phyloP scores from a whole-genome alignment of 768 basidiomycete genomes.

The Termitomyces bulborhizus region DNA sequence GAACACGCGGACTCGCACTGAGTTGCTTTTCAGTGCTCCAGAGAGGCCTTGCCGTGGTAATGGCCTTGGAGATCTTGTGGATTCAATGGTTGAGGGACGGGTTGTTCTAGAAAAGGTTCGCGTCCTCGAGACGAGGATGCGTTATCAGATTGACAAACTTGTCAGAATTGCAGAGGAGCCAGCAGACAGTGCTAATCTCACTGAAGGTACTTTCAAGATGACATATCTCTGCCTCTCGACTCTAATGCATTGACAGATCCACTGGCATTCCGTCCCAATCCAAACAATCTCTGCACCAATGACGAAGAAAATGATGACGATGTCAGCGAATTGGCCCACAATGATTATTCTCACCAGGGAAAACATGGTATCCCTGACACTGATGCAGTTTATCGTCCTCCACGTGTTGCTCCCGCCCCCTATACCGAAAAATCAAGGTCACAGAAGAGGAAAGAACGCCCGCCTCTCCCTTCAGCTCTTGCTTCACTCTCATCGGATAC shows the following conservation, averaged over 20 bases:
- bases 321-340: slow-evolving; percentile 4
- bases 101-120: slow-evolving; percentile 87
- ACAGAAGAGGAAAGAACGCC: slow-evolving; percentile 42
- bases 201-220: slow-evolving; percentile 45
- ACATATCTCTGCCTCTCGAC: neutral
- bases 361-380: neutral
- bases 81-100: slow-evolving; percentile 72
- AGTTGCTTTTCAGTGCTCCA: slow-evolving; percentile 42
- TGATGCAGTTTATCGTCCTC: slow-evolving; percentile 73
- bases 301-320: slow-evolving; percentile 19
- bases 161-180: slow-evolving; percentile 68
- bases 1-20: slow-evolving; percentile 39
- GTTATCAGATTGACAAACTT: slow-evolving; percentile 95
- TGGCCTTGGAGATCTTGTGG: slow-evolving; percentile 69
- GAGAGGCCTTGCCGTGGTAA: slow-evolving; percentile 51
- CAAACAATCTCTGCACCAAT: slow-evolving; percentile 56
- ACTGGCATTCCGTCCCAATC: slow-evolving; percentile 88
- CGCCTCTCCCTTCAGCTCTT: slow-evolving; percentile 61
- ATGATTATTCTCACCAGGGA: neutral
- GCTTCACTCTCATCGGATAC: slow-evolving; percentile 61
- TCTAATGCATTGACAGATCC: slow-evolving; percentile 54
- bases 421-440: slow-evolving; percentile 53
- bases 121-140: slow-evolving; percentile 78
- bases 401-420: slow-evolving; percentile 83
- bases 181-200: slow-evolving; percentile 30